Evolutionary conservation across 371 early-diverging fungal genomes (phyloP), one percentile per base, ranked within the genome.

Genomic region (Mortierella sp.): DNA sequence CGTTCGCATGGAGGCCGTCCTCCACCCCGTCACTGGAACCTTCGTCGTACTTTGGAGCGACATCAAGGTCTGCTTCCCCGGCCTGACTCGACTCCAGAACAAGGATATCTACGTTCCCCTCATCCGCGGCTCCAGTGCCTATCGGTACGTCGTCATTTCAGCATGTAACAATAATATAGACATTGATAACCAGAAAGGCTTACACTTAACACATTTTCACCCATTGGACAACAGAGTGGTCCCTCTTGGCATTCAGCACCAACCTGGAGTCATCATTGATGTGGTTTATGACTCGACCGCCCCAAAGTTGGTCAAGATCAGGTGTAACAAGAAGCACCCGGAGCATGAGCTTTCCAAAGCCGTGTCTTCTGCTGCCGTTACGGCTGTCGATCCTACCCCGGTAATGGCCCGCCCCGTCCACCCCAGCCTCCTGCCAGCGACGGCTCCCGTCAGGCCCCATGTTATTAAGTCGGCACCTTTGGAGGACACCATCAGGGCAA

Each of bases 171-270:
- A 49, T 49, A 49, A 49, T 49, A 16, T 48, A 48, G 14, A 18
- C 18, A 16, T 16, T 46, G 14, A 10, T 12, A 8, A 46, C 14
- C 18, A n/a, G 24, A 27, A 46, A 11, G 1, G 4, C n/a, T 24
- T 29, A 55, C n/a, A 55, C 35, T 21, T 12, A 46, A 14, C 18
- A 49, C 38, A 38, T 21, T 16, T 58, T 48, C 0, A 14, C 49
- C 35, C 27, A 1, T 49, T 21, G 6, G 44, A 8, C 49, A 10
- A 27, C 41, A 84, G 84, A 32, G 38, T 84, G 3, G 54, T 41
- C 29, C 84, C 84, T 3, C 81, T 80, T 70, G 84, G 84, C 27
- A 84, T 84, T 56, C 75, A 74, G 43, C 77, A 78, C n/a, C 76
- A 78, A 16, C 84, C 81, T 1, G 73, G 56, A 35, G 51, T 44